Base-by-base conservation (phyloP, 305 asterid genomes). In the Andrographis paniculata region DNA sequence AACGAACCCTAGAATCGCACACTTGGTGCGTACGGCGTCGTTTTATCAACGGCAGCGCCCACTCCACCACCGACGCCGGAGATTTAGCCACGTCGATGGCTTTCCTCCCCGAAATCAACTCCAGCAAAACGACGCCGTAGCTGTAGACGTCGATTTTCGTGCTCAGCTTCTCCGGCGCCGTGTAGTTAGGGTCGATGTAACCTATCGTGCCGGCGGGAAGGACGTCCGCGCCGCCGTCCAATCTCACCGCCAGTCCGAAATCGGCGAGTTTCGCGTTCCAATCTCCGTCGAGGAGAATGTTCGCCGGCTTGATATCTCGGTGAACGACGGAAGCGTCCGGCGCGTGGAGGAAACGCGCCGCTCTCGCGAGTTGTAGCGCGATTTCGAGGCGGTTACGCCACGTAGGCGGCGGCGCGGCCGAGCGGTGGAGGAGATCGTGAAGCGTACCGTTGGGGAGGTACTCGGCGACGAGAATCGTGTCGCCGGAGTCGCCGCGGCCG, bases 191-290 rank as follows among this genome's bases (percentile, higher is more conserved):
- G 50, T 85, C 95, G 10, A 85, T 43, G 47, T 85, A 85, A 9
- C 95, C 95, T 0, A 85, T 69, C 0, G 93, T 85, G 11, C 93
- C 93, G 0, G 93, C 93, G 0, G 91, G 95, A 2, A 75, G 73
- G 41, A 33, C 39, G 39, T 20, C 68, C 9, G 37, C 62, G 35
- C 62, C 48, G 12, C 52, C 23, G 27, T 43, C 22, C 55, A 69
- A 31, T 3, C 47, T 33, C 0, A 60, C 19, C 0, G 86, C 76
- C 3, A 84, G 58, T 17, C 95, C 95, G 14, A 81, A 76, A 52
- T 85, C 95, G 42, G 79, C 86, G 62, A 85, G 17, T 64, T 58
- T 76, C 0, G 84, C 75, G 13, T 69, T 58, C 79, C 84, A 73
- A 9, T 30, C 38, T 0, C 35, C 28, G 54, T 76, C 82, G 43